phyloP scores from a whole-genome alignment of 2,329 filamentous ascomycete genomes.

The Pseudocercospora pini-densiflorae region DNA sequence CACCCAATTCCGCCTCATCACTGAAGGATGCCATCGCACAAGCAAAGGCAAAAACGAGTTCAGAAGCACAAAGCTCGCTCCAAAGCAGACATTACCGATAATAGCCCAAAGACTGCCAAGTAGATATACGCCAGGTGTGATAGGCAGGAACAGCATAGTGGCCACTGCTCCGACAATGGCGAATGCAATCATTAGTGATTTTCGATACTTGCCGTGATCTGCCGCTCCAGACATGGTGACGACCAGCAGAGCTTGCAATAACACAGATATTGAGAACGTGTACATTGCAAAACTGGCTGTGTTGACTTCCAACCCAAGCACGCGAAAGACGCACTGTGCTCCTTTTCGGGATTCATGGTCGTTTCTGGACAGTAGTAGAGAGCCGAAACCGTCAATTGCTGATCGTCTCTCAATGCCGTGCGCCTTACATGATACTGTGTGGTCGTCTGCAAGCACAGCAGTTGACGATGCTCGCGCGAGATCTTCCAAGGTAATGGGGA shows the following conservation, averaged over 20 bases:
- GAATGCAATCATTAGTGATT: slow-evolving; percentile 84
- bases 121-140: slow-evolving; percentile 76
- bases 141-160: slow-evolving; percentile 86
- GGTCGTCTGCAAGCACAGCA: slow-evolving; percentile 82
- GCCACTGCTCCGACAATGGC: slow-evolving; percentile 78
- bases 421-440: slow-evolving; percentile 67
- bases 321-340: slow-evolving; percentile 77
- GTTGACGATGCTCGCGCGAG: slow-evolving; percentile 78
- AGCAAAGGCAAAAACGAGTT: slow-evolving; percentile 94
- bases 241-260: slow-evolving; percentile 86
- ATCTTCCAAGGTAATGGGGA: slow-evolving; percentile 93
- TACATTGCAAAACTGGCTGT: slow-evolving; percentile 99
- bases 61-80: slow-evolving; percentile 90
- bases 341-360: slow-evolving; percentile 42
- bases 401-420: slow-evolving; percentile 19
- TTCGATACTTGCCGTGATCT: slow-evolving; percentile 87
- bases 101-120: slow-evolving; percentile 84
- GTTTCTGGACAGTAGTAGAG: slow-evolving; percentile 2
- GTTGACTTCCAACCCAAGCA: slow-evolving; percentile 86
- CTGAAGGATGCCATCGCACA: slow-evolving; percentile 72
- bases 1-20: slow-evolving; percentile 14
- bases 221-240: slow-evolving; percentile 96
- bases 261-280: slow-evolving; percentile 90
- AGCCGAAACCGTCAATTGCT: not conserved
- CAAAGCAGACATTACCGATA: slow-evolving; percentile 90